phyloP scores from a whole-genome alignment of 306 rosid species.

The Urtica urens region DNA sequence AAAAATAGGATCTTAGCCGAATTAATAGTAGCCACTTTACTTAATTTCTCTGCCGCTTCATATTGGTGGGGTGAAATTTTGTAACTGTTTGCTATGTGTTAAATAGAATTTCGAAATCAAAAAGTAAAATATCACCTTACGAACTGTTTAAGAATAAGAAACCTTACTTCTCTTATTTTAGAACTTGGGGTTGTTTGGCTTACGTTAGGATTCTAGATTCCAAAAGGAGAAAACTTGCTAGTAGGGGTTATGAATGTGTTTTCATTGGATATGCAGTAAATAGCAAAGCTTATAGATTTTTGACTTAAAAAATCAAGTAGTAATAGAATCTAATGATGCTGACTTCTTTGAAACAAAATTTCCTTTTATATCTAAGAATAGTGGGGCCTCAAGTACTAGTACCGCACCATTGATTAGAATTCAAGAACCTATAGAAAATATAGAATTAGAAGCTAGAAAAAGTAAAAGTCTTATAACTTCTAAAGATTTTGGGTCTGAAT shows the following conservation, averaged over 20 bases:
- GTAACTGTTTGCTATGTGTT: background rate
- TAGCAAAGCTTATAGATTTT: background rate
- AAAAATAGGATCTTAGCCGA: background rate
- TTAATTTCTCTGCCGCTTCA: background rate
- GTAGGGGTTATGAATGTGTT: background rate
- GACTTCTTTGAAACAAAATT: background rate
- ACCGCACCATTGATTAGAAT: background rate
- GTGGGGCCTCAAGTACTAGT: no score
- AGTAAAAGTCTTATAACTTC: no score
- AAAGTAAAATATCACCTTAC: background rate
- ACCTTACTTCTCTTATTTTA: background rate
- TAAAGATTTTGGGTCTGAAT: background rate
- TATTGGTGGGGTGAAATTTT: background rate
- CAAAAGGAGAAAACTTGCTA: background rate
- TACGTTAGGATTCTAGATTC: background rate
- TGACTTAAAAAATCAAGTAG: background rate
- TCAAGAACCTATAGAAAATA: background rate
- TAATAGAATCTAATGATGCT: background rate
- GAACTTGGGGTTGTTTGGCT: background rate
- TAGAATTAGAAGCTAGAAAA: no score
- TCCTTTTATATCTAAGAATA: background rate
- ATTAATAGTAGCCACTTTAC: background rate
- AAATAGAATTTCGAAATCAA: background rate
- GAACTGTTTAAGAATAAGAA: background rate
- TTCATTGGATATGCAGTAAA: background rate